Evolutionary conservation across 2,329 filamentous ascomycete genomes (phyloP), one percentile per base, ranked within the genome.

Genomic region (Neodidymelliopsis sp.): DNA sequence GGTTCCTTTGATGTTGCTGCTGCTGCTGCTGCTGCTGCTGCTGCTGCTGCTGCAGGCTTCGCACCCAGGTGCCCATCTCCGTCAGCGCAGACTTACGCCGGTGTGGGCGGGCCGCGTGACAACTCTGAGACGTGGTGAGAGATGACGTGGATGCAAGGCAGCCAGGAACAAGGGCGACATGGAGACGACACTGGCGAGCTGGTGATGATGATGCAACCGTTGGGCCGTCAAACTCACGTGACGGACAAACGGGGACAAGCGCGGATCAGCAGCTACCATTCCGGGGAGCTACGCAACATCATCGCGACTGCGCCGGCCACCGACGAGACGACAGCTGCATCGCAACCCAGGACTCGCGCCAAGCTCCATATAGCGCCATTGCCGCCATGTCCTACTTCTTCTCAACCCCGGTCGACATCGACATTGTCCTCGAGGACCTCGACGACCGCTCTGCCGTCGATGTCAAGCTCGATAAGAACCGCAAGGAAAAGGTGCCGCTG

Each of bases 381-480:
- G 45, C 54, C 49, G 49, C 60, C 64, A 97, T 97, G 94, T 95
- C 94, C 63, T 96, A 96, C 79, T 78, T 77, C 71, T 99, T 97
- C 81, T 92, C 92, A 64, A 97, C 93, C 52, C 94, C 94, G 44
- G 90, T 99, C 76, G 94, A 99, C 77, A 99, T 99, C 79, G 94
- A 99, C 79, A 89, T 99, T 71, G 91, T 97, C 66, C 90, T 99
- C 65, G 91, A 97, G 69, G 91, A 97, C 77, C 86, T 87, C 74
- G 94, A 97, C 77, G 90, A 96, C 66, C 88, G 94, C 69, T 86
- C 91, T 66, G 96, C 94, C 77, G 91, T 99, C 59, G 94, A 99
- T 72, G 90, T 96, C 78, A 96, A 96, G 83, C 88, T 97, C 62
- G 94, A 97, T 79, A 97, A 97, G 86, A 95, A 92, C 79, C 86